phyloP scores from a whole-genome alignment of 176 grass and related monocot genomes.

The Rhynchospora pubera region DNA sequence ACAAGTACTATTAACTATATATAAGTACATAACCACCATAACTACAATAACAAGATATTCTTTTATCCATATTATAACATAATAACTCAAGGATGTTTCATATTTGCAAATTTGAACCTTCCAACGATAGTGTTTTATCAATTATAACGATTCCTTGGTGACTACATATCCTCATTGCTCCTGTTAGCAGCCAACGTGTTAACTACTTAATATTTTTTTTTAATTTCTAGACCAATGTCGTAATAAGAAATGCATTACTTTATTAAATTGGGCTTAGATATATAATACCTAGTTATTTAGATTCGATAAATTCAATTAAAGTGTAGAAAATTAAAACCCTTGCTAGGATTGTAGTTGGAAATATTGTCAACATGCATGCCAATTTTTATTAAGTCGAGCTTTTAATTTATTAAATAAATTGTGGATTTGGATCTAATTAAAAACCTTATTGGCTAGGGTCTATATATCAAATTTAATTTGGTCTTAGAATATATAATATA shows the following conservation, averaged over 20 bases:
- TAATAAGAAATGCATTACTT: background rate
- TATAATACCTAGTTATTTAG: background rate
- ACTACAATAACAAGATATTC: background rate
- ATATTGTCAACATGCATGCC: background rate
- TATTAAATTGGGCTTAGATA: background rate
- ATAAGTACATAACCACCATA: slow-evolving; percentile 9
- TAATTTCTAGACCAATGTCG: background rate
- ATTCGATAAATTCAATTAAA: background rate
- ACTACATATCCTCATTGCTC: background rate
- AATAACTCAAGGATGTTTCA: background rate
- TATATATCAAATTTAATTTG: background rate
- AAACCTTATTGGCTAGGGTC: background rate
- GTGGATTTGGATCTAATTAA: background rate
- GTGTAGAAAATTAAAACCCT: background rate
- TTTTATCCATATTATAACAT: background rate
- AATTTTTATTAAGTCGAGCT: background rate
- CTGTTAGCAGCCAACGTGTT: background rate
- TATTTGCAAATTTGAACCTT: background rate
- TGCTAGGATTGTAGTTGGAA: background rate
- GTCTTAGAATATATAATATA: background rate
- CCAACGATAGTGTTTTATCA: background rate
- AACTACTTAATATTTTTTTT: background rate
- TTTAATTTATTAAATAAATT: background rate
- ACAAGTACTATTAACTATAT: background rate
- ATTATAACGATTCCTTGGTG: background rate